Evolutionary conservation across 345 rosid species (phyloP).

Genomic region (Sonneratia caseolaris): DNA sequence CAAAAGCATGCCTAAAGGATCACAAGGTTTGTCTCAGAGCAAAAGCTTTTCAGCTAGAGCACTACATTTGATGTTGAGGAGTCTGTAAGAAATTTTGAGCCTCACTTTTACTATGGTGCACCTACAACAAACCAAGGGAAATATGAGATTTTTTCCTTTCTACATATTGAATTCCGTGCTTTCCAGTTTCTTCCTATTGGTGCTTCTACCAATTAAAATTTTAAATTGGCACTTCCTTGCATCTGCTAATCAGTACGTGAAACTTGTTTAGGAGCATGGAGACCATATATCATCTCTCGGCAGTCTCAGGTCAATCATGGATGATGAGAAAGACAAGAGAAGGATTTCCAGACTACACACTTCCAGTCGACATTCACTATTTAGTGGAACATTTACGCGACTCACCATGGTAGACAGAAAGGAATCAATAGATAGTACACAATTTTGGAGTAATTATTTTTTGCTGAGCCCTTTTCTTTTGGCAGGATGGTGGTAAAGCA

Average conservation of each 20-base stretch:
- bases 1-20: conserved; percentile 39
- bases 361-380: conserved; percentile 56
- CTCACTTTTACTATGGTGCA: not conserved
- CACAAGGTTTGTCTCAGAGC: conserved; percentile 23
- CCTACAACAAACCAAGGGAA: not conserved
- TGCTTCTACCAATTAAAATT: not conserved
- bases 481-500: conserved; percentile 83
- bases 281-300: conserved; percentile 40
- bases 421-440: not conserved
- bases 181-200: not conserved
- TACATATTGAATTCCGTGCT: not conserved
- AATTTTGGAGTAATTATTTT: not conserved
- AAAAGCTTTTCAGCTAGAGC: not conserved
- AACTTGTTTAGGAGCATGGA: conserved; percentile 28
- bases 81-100: not conserved
- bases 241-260: not conserved
- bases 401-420: conserved; percentile 49
- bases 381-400: conserved; percentile 81
- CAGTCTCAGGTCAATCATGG: conserved; percentile 62
- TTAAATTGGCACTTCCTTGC: not conserved
- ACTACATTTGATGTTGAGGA: not conserved
- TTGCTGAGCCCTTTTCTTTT: not conserved
- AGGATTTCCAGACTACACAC: conserved; percentile 44
- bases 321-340: conserved; percentile 55
- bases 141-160: not conserved